A percentile compares a stretch with the other conserved stretches of the same genome.
These are phyloP conservation scores for Simplicillium aogashimaense DNA, from an alignment of 2,329 filamentous ascomycete genomes.

Conservation along the genomic window DNA sequence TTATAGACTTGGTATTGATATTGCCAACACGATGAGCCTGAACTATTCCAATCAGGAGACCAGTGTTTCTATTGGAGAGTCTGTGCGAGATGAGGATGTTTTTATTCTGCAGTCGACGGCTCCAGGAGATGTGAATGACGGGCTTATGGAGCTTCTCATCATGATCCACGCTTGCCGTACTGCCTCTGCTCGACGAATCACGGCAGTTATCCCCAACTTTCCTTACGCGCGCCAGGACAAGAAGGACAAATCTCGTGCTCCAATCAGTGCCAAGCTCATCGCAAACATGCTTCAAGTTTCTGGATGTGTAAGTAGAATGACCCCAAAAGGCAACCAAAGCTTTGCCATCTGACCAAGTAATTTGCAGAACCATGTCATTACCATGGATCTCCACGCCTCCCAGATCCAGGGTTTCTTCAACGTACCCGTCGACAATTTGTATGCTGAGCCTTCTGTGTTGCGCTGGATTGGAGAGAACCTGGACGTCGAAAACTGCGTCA, in stretches of 20 bases:
- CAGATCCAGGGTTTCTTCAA: conserved; percentile 98
- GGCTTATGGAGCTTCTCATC: conserved; percentile 94
- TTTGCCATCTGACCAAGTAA: conserved; percentile 32
- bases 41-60: conserved; percentile 85
- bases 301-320: conserved; percentile 47
- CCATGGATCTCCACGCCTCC: conserved; percentile 89
- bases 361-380: conserved; percentile 54
- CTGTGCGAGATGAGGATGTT: conserved; percentile 93
- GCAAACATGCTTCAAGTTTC: conserved; percentile 97
- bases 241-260: conserved; percentile 88
- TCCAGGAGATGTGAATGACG: conserved; percentile 94
- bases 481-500: conserved; percentile 72
- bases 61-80: conserved; percentile 89
- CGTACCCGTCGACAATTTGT: conserved; percentile 65
- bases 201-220: conserved; percentile 91
- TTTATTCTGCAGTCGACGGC: conserved; percentile 95
- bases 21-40: conserved; percentile 69
- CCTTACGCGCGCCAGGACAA: conserved; percentile 96
- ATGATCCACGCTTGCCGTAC: conserved; percentile 88
- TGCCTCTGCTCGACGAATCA: conserved; percentile 72
- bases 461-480: conserved; percentile 88
- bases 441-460: conserved; percentile 85
- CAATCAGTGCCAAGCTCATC: conserved; percentile 90
- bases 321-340: conserved; percentile 30
- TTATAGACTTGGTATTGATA: conserved; percentile 61